A percentile compares a stretch with the other conserved stretches of the same genome.
phyloP scores from a whole-genome alignment of 2,329 filamentous ascomycete species.

The Ophiostoma tasmaniense region DNA sequence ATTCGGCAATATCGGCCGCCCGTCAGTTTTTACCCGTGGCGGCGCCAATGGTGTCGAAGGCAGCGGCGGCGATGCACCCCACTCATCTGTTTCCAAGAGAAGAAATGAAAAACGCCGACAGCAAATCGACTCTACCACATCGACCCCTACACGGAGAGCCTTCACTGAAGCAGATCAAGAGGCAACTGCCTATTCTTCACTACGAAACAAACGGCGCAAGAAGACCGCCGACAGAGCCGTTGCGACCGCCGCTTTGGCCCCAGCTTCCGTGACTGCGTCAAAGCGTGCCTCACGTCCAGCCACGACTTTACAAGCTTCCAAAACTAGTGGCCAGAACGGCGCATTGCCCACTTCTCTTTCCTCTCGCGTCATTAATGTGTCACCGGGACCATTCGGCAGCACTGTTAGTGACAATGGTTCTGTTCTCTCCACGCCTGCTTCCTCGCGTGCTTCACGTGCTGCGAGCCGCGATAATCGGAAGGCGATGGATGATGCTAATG shows the following conservation, averaged over 20 bases:
- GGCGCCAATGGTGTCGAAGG: neutral
- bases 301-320: neutral
- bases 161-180: neutral
- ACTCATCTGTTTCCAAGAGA: neutral
- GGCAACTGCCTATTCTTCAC: neutral
- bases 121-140: neutral
- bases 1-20: conserved; percentile 49
- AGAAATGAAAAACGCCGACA: conserved; percentile 16
- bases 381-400: neutral
- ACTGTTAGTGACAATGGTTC: neutral
- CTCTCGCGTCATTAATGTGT: neutral
- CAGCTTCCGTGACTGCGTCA: neutral
- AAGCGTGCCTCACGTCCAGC: neutral
- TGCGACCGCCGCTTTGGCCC: neutral
- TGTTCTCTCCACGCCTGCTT: neutral
- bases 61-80: neutral
- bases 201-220: neutral
- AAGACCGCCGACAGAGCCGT: neutral
- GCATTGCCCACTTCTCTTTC: neutral
- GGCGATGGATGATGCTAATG: neutral
- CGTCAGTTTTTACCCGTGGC: conserved; percentile 25
- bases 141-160: conserved; percentile 10
- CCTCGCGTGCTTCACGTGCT: neutral
- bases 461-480: neutral
- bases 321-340: neutral